These are phyloP conservation scores for Lantana camara DNA, from an alignment of 257 asterid genomes.

Conservation along the genomic window DNA sequence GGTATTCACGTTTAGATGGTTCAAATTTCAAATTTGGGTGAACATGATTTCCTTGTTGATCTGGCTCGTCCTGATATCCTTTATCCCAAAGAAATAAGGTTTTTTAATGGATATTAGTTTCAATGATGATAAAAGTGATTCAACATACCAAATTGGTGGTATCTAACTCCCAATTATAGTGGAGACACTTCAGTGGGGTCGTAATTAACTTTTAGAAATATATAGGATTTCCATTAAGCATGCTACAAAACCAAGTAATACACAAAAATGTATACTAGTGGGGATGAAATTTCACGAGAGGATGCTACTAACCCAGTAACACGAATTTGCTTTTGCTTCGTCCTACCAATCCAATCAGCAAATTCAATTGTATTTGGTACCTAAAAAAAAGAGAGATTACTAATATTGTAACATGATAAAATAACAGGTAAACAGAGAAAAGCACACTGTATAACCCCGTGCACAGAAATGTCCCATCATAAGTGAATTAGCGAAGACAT, in stretches of 20 bases:
- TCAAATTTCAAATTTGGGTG: too few relatives aligned
- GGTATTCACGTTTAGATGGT: too few relatives aligned
- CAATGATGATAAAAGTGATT: constrained; percentile 1
- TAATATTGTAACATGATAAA: constrained; percentile 14
- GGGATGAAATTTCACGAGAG: constrained; percentile 27
- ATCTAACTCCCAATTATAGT: constrained; percentile 12
- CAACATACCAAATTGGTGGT: background rate
- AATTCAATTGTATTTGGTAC: constrained; percentile 96
- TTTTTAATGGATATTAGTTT: constrained; percentile 3
- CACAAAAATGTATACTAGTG: constrained; percentile 14
- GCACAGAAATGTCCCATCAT: constrained; percentile 1
- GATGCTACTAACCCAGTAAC: constrained; percentile 79
- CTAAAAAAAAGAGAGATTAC: constrained; percentile 40
- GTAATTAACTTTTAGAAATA: background rate
- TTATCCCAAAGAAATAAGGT: background rate
- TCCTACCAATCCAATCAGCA: constrained; percentile 99
- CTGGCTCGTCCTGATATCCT: background rate
- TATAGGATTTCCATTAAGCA: constrained; percentile 1
- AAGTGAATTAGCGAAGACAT: background rate
- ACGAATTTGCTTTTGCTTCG: constrained; percentile 89
- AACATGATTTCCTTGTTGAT: too few relatives aligned
- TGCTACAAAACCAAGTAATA: constrained; percentile 15
- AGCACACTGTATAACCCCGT: constrained; percentile 10
- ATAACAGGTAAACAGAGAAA: constrained; percentile 16
- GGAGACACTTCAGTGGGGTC: background rate